phyloP scores from a whole-genome alignment of 495 filamentous ascomycete species.

The Alectoria sarmentosa region DNA sequence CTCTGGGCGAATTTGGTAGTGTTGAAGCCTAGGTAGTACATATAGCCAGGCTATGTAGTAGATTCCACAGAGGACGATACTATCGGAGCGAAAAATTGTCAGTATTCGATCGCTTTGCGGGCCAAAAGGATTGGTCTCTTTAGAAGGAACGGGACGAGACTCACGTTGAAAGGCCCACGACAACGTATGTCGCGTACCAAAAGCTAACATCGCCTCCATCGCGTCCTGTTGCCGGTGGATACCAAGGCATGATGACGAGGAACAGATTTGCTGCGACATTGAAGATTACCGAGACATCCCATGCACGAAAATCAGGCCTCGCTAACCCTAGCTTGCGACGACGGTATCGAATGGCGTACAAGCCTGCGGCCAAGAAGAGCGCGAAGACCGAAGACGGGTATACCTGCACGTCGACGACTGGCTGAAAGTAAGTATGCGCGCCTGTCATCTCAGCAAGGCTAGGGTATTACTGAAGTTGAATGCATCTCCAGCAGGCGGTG shows the following conservation, averaged over 20 bases:
- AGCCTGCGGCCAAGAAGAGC: conserved; percentile 45
- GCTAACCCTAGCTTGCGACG: conserved; percentile 41
- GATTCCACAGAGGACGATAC: neutral
- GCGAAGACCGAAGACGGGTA: conserved; percentile 51
- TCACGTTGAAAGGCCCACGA: conserved; percentile 49
- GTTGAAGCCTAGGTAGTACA: neutral
- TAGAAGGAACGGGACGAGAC: conserved; percentile 22
- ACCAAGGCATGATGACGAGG: conserved; percentile 58
- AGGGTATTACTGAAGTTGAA: conserved; percentile 45
- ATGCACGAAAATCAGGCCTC: conserved; percentile 43
- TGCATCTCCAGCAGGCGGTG: conserved; percentile 59
- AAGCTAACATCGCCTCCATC: conserved; percentile 56
- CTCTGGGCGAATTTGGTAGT: neutral
- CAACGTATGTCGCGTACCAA: conserved; percentile 59
- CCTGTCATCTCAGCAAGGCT: neutral
- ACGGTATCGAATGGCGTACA: conserved; percentile 46
- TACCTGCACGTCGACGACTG: conserved; percentile 38
- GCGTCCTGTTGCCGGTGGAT: conserved; percentile 50
- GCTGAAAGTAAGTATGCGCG: neutral
- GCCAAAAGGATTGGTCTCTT: neutral
- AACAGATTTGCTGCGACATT: conserved; percentile 49
- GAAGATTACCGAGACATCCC: conserved; percentile 48
- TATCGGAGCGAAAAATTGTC: neutral
- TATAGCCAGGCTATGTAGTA: neutral
- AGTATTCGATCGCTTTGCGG: neutral